Conservation (phyloP, 768 basidiomycete genomes). For the Lactarius evosmus region DNA sequence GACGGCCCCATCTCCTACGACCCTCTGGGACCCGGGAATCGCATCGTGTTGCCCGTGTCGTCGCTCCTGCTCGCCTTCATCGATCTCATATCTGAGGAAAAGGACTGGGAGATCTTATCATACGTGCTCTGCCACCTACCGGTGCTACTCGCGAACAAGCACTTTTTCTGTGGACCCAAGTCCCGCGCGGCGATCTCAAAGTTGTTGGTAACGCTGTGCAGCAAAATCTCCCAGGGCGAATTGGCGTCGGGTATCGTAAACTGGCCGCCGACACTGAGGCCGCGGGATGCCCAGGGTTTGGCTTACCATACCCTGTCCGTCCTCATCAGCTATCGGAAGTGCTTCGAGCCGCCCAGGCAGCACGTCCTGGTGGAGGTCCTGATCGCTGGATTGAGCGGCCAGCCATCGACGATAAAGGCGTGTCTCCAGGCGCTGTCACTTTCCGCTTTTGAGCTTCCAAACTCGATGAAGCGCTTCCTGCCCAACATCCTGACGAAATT, state of each 20-base stretch:
- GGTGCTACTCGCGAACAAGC: slow-evolving; percentile 89
- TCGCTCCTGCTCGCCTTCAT: slow-evolving; percentile 63
- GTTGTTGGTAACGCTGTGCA: slow-evolving; percentile 66
- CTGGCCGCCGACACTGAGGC: slow-evolving; percentile 61
- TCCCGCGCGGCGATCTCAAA: slow-evolving; percentile 59
- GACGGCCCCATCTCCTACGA: slow-evolving; percentile 68
- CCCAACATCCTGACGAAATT: slow-evolving; percentile 82
- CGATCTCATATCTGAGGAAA: slow-evolving; percentile 66
- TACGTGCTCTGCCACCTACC: slow-evolving; percentile 92
- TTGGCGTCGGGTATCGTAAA: slow-evolving; percentile 55
- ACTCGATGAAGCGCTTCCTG: slow-evolving; percentile 75
- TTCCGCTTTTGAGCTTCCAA: slow-evolving; percentile 80
- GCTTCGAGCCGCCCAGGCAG: slow-evolving; percentile 64
- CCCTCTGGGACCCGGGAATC: slow-evolving; percentile 42
- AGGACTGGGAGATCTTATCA: slow-evolving; percentile 90
- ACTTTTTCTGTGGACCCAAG: slow-evolving; percentile 90
- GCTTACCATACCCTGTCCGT: slow-evolving; percentile 87
- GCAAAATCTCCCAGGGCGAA: slow-evolving; percentile 55
- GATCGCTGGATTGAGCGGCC: slow-evolving; percentile 63
- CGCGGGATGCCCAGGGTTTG: slow-evolving; percentile 81
- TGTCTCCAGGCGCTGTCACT: slow-evolving; percentile 88
- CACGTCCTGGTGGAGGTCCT: slow-evolving; percentile 74
- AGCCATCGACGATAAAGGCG: slow-evolving; percentile 76
- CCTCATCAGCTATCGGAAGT: slow-evolving; percentile 78
- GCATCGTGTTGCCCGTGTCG: slow-evolving; percentile 66